Evolutionary conservation across 352 stramenopile genomes (phyloP).

Genomic region (Detonula confervacea): DNA sequence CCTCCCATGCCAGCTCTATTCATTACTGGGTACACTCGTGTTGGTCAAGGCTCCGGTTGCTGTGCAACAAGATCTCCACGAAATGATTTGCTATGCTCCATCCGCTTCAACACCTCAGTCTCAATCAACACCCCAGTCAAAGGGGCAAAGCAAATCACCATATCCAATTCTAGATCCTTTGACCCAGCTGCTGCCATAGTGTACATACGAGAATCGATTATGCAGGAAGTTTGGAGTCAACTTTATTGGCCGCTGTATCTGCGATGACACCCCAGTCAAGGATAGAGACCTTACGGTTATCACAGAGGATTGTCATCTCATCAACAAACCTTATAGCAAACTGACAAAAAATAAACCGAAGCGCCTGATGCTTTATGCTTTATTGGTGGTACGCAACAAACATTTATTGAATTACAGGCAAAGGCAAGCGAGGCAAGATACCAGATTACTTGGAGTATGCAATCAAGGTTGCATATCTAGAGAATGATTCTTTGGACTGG

Average conservation of each 20-base stretch:
- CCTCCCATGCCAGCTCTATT: not conserved
- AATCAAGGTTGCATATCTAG: not conserved
- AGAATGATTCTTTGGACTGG: not conserved
- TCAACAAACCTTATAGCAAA: not conserved
- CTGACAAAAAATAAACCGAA: not conserved
- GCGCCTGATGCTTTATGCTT: not conserved
- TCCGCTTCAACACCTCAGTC: not conserved
- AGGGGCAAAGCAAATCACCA: too few species aligned
- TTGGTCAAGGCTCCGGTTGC: not conserved
- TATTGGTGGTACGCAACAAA: conserved; percentile 36
- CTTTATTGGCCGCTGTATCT: conserved; percentile 14
- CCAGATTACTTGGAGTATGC: conserved; percentile 7
- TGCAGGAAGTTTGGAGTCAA: conserved; percentile 3
- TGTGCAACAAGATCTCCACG: not conserved
- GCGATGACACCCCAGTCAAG: not conserved
- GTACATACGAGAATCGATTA: conserved; percentile 3
- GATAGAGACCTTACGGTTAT: not conserved
- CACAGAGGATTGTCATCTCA: conserved; percentile 7
- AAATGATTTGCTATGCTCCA: not conserved
- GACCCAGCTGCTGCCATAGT: not conserved
- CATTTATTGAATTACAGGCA: conserved; percentile 7
- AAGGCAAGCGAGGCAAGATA: not conserved
- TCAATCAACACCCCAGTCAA: not conserved
- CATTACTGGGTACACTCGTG: not conserved
- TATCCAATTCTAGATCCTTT: not conserved